Evolutionary conservation across 805 yeast genomes (phyloP), one percentile per base, ranked within the genome.

Genomic region (Ogataea trehalophila): DNA sequence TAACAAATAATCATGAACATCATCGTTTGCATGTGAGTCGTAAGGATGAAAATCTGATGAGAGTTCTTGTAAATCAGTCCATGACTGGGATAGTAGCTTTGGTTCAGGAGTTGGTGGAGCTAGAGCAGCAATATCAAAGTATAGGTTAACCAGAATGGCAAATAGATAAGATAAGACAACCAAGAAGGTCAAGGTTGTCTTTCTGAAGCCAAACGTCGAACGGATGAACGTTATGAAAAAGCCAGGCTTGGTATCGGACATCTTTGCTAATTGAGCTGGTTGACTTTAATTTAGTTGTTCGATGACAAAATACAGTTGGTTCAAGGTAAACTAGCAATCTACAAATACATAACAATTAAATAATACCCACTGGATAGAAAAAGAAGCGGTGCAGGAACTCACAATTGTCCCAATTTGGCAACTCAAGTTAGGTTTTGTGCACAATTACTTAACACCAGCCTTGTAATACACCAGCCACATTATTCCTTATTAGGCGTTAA

Each of bases 11-110:
- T 81, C 83, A 63, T 85, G 92, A 14, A 90, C 89, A 31, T 70
- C 71, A 63, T 85, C 92, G 65, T 88, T 90, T 14, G 83, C 87
- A 48, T 71, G 79, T 0, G 96, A 83, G 22, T 81, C 79, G 65
- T 85, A 91, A 0, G 97, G 89, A 66, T 91, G 97, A 45, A 80
- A 81, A 26, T 73, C 61, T 33, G 67, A 58, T 0, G 94, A 85
- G 11, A 91, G 82, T 4, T 67, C 62, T 61, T 89, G 95, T 42
- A 91, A 70, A 57, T 84, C 87, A 2, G 66, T 51, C 97, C 97
- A 91, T 3, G 86, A 72, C 9, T 74, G 59, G 1, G 70, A 45
- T 6, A 68, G 57, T 6, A 59, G 53, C 37, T 67, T 69, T 0
- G 75, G 71, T 35, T 72, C 70, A 7, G 69, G 66, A 0, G 58